phyloP scores from a whole-genome alignment of 306 rosid species.

The Dicorynia guianensis region DNA sequence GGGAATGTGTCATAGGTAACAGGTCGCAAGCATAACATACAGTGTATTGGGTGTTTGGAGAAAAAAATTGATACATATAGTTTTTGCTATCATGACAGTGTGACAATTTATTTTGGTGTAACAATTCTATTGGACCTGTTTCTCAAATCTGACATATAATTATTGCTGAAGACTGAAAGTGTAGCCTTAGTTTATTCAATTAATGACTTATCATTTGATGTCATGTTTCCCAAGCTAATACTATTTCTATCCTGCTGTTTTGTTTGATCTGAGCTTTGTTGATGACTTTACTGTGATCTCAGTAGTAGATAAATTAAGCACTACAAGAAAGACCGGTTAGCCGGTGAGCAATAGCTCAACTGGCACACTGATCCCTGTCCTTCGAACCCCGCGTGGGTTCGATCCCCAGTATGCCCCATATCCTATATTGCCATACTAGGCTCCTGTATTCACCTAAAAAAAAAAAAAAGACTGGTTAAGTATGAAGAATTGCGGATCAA shows the following conservation, averaged over 20 bases:
- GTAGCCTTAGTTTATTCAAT: conserved; percentile 10
- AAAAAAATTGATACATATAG: background rate
- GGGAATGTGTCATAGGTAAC: too few relatives aligned
- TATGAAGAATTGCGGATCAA: background rate
- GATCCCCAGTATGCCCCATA: too few relatives aligned
- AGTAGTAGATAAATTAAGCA: background rate
- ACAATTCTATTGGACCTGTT: background rate
- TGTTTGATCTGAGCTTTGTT: conserved; percentile 4
- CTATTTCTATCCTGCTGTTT: background rate
- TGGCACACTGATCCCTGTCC: too few relatives aligned
- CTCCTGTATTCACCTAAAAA: too few relatives aligned
- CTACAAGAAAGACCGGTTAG: background rate
- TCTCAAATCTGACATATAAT: conserved; percentile 9
- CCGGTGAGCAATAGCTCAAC: too few relatives aligned
- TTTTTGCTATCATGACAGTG: background rate
- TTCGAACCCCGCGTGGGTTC: too few relatives aligned
- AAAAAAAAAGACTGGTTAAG: background rate
- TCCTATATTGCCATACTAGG: too few relatives aligned
- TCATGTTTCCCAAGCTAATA: background rate
- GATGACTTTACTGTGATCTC: conserved; percentile 12
- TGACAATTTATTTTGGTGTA: background rate
- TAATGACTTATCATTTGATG: background rate
- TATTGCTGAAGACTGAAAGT: background rate
- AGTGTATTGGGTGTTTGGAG: too few relatives aligned
- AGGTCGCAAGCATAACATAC: too few relatives aligned